Conservation (phyloP, 2,329 filamentous ascomycete species). For the Colletotrichum tanaceti region DNA sequence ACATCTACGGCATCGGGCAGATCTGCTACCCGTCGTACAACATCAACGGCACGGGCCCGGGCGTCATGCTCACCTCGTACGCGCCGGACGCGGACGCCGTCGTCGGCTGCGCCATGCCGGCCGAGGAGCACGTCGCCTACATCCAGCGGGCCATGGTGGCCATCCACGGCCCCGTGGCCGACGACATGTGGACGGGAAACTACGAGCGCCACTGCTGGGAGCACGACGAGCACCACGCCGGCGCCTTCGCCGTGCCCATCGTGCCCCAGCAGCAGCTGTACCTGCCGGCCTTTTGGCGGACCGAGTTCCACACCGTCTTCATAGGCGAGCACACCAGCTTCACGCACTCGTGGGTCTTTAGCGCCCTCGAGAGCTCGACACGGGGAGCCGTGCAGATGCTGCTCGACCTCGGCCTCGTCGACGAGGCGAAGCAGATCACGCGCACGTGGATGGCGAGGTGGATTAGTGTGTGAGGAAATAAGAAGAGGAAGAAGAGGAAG, state of each 20-base stretch:
- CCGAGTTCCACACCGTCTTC: slow-evolving; percentile 59
- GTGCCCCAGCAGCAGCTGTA: slow-evolving; percentile 69
- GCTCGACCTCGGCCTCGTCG: slow-evolving; percentile 66
- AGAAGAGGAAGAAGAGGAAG: background rate
- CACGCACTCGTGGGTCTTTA: slow-evolving; percentile 66
- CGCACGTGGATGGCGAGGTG: slow-evolving; percentile 71
- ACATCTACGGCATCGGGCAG: slow-evolving; percentile 61
- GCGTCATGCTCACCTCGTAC: slow-evolving; percentile 64
- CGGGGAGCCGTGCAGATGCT: slow-evolving; percentile 67
- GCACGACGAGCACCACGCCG: slow-evolving; percentile 65
- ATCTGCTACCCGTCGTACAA: slow-evolving; percentile 66
- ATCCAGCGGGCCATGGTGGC: slow-evolving; percentile 67
- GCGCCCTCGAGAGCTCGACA: slow-evolving; percentile 66
- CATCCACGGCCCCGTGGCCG: slow-evolving; percentile 57
- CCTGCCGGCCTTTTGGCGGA: slow-evolving; percentile 70
- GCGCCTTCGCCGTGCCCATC: slow-evolving; percentile 64
- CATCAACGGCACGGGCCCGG: slow-evolving; percentile 62
- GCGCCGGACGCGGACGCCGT: slow-evolving; percentile 54
- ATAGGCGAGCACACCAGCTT: slow-evolving; percentile 57
- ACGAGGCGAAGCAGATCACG: slow-evolving; percentile 69
- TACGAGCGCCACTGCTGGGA: slow-evolving; percentile 71
- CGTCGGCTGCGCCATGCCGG: slow-evolving; percentile 56
- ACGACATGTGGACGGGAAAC: slow-evolving; percentile 67
- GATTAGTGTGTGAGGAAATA: slow-evolving; percentile 49
- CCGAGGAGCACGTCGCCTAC: slow-evolving; percentile 64